A percentile compares a stretch with the other conserved stretches of the same genome.
Conservation (phyloP, 805 yeast species). For the Wickerhamomyces tratensis region DNA sequence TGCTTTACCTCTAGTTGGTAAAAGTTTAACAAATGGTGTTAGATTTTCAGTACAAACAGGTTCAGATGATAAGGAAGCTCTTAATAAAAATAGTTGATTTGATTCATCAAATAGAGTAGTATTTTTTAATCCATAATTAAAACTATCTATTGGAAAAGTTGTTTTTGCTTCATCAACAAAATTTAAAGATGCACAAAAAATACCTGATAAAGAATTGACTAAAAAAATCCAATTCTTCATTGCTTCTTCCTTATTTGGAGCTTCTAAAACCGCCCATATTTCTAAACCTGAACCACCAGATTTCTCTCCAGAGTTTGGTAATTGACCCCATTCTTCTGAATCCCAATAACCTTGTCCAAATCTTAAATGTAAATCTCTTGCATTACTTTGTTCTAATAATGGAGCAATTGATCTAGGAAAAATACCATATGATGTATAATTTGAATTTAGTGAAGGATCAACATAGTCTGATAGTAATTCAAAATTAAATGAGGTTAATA, state of each 20-base stretch:
- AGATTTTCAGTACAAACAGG: constrained; percentile 95
- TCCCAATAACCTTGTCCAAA: constrained; percentile 97
- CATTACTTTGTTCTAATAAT: constrained; percentile 50
- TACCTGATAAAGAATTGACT: constrained; percentile 73
- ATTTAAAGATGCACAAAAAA: constrained; percentile 91
- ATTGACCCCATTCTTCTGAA: constrained; percentile 72
- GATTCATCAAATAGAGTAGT: constrained; percentile 17
- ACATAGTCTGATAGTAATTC: constrained; percentile 43
- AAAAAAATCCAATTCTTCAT: constrained; percentile 59
- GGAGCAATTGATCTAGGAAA: constrained; percentile 84
- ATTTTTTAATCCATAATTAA: constrained; percentile 7
- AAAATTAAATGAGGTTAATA: constrained; percentile 67
- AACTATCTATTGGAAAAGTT: constrained; percentile 46
- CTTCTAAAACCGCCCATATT: constrained; percentile 79
- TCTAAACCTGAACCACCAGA: constrained; percentile 97
- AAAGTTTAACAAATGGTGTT: constrained; percentile 82
- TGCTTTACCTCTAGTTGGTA: constrained; percentile 87
- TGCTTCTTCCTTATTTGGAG: constrained; percentile 43
- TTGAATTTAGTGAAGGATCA: constrained; percentile 12
- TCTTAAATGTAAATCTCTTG: constrained; percentile 72
- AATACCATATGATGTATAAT: constrained; percentile 42
- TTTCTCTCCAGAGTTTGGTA: constrained; percentile 60
- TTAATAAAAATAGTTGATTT: constrained; percentile 43
- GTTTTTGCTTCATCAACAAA: constrained; percentile 77
- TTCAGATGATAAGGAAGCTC: constrained; percentile 90